Base-by-base conservation (phyloP, 352 stramenopile species). In the Globisporangium heterothallicum region DNA sequence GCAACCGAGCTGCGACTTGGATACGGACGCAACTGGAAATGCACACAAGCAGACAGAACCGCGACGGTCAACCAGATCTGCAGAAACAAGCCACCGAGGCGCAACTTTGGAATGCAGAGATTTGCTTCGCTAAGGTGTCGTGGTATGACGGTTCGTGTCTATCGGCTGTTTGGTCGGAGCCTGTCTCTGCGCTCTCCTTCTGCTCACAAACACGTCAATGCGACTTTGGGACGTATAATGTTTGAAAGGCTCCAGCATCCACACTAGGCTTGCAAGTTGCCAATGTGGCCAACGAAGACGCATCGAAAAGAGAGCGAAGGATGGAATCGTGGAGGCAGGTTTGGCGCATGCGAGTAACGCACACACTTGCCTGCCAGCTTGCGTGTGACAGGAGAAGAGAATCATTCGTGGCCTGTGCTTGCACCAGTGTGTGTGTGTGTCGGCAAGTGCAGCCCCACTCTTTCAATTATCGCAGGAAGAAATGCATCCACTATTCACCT, bases 341-440 rank as follows among this genome's bases (percentile, higher is more conserved):
- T 19, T 34, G 18, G 5, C 16, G n/a, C 44, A 21, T 14, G 22
- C 44, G n/a, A 36, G 47, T 53, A 45, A 53, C 47, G 47, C 47
- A 34, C 34, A n/a, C 24, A 10, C 14, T 13, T 36, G 34, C 12
- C 24, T 25, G 36, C 47, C 34, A 29, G 18, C 7, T 24, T 18
- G 35, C n/a, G 43, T 53, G 46, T 53, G 46, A 53, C 46, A 52
- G 45, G 21, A 52, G n/a, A 36, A 38, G 32, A 38, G n/a, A 6
- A 38, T 38, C 32, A 16, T 10, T 18, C 9, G 16, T 10, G n/a
- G 32, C 32, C 32, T 38, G 32, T 5, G 32, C 32, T 38, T 38
- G 32, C 32, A 38, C 10, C 3, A 18, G 32, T 16, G n/a, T 13
- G 30, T 8, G 30, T 52, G 43, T 38, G 22, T 32, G 19, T 22